Base-by-base conservation (phyloP, 106 monocot species). In the Iris macrosiphon region DNA sequence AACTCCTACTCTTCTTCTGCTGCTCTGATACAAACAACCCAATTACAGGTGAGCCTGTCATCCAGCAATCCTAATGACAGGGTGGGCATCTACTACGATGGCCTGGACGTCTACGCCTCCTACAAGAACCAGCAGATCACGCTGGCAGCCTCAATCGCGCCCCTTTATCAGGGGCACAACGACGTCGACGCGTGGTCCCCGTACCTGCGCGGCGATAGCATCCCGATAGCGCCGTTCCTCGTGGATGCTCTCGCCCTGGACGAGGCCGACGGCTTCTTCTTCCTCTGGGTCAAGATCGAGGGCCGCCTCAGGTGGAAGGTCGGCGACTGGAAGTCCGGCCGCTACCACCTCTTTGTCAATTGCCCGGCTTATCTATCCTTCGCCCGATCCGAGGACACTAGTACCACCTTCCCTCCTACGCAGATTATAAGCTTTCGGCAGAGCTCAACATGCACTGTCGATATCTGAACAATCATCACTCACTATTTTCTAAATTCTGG, bases 11-110 rank as follows among this genome's bases (percentile, higher is more conserved):
- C n/a, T n/a, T n/a, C n/a, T n/a, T n/a, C n/a, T n/a, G n/a, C n/a
- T n/a, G n/a, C n/a, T n/a, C n/a, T n/a, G n/a, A n/a, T n/a, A n/a
- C n/a, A n/a, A n/a, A n/a, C n/a, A n/a, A n/a, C n/a, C n/a, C n/a
- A 37, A 37, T 37, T 81, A 53, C 65, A 72, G 43, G 62, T 73
- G 11, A 67, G 49, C 47, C n/a, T 88, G 58, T 26, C 72, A 37
- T 40, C 66, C 27, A 60, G 69, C 39, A 88, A 88, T 70, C 83
- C 88, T 43, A 89, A 89, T 59, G 57, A 55, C 15, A 31, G 34
- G 12, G 45, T 79, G 59, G 88, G 79, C 27, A 49, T 83, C 64
- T 64, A 64, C 66, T 89, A 83, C 70, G 83, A 89, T 60, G 35
- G 25, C 31, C 62, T 89, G 41, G 63, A 89, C 55, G 62, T 63